phyloP scores from a whole-genome alignment of 257 asterid genomes.

The Verbena officinalis region DNA sequence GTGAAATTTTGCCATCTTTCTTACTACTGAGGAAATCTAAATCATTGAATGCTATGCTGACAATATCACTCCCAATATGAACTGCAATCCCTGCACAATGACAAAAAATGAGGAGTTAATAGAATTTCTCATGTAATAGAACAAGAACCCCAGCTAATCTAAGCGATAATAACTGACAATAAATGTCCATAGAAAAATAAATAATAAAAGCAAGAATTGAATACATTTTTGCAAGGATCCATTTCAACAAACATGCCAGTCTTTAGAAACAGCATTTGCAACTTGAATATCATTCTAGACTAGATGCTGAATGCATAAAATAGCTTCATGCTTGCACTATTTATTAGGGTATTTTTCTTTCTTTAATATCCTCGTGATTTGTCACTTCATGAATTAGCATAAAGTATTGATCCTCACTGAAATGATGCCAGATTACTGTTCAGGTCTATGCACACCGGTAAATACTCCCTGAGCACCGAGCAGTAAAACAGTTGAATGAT shows the following conservation, averaged over 20 bases:
- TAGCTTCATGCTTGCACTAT: constrained; percentile 11
- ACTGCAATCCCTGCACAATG: constrained; percentile 61
- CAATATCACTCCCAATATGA: constrained; percentile 54
- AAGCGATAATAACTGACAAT: constrained; percentile 1
- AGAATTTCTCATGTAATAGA: constrained; percentile 16
- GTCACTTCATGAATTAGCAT: constrained; percentile 1
- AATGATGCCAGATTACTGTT: no score
- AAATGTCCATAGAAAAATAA: neutral
- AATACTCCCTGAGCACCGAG: neutral
- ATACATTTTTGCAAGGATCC: constrained; percentile 6
- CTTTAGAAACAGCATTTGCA: neutral
- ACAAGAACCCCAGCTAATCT: neutral
- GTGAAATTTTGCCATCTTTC: constrained; percentile 36
- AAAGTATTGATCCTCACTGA: neutral
- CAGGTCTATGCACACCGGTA: no score
- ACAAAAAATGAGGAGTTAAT: constrained; percentile 12
- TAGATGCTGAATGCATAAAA: neutral
- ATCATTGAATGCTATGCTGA: constrained; percentile 61
- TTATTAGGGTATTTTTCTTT: neutral
- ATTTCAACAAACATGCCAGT: no score
- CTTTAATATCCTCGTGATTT: neutral
- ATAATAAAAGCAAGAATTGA: neutral
- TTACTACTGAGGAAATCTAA: constrained; percentile 45
- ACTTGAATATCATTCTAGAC: constrained; percentile 1
- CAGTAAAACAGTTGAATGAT: neutral